A percentile compares a stretch with the other conserved stretches of the same genome.
phyloP scores from a whole-genome alignment of 139 green algal species.

The Desmodesmus armatus region DNA sequence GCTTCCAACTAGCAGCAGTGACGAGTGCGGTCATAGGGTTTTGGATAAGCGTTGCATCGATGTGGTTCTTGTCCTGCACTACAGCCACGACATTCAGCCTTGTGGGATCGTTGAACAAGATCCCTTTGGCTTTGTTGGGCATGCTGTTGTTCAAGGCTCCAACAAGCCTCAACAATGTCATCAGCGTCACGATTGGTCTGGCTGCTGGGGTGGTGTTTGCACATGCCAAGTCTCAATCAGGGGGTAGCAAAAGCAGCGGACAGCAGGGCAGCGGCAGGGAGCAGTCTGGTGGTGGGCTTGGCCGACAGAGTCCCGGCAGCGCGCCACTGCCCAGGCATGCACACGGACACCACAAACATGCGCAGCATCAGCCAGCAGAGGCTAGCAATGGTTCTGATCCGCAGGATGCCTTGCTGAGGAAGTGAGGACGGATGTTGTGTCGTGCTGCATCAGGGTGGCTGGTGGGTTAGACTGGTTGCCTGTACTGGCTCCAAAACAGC shows the following conservation, averaged over 20 bases:
- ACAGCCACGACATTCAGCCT: conserved; percentile 87
- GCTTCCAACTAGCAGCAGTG: conserved; percentile 55
- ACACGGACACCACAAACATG: background rate
- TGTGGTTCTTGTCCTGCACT: conserved; percentile 92
- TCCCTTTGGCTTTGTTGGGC: conserved; percentile 85
- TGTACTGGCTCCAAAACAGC: background rate
- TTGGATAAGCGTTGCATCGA: conserved; percentile 78
- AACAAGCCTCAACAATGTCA: conserved; percentile 74
- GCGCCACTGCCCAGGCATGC: conserved; percentile 3
- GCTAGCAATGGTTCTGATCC: background rate
- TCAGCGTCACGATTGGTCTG: conserved; percentile 77
- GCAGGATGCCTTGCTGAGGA: background rate
- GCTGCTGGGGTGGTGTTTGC: conserved; percentile 77
- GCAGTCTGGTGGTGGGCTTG: background rate
- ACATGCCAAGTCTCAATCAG: conserved; percentile 50
- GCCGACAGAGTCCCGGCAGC: background rate
- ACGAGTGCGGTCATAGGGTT: conserved; percentile 71
- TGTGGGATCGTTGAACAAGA: conserved; percentile 89
- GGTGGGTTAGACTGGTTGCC: background rate
- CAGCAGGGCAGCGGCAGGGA: background rate
- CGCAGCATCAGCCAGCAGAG: background rate
- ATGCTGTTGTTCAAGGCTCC: conserved; percentile 82
- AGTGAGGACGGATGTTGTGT: too few relatives aligned
- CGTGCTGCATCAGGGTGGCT: too few relatives aligned
- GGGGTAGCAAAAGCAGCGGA: conserved; percentile 17